Evolutionary conservation across 768 basidiomycete species (phyloP), one percentile per base, ranked within the genome.

Genomic region (Lactarius evosmus): DNA sequence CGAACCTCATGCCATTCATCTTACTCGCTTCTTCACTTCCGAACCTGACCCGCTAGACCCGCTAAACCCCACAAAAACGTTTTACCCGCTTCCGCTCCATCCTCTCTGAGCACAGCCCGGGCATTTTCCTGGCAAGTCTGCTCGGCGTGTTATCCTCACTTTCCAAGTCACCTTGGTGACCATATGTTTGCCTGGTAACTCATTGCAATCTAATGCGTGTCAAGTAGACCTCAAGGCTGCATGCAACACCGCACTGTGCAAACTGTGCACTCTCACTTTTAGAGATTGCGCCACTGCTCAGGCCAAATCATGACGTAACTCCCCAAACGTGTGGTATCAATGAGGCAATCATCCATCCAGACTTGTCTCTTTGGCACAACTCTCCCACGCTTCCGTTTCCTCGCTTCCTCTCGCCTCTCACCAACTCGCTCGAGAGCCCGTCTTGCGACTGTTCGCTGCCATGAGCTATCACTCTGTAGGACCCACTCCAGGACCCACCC

Each of bases 131-230:
- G 11, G 4, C 44, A 22, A 46, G 22, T 46, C 22, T 49, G 4
- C 46, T 6, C 22, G 17, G 46, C 64, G 46, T 63, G 62, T 46
- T 44, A 17, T 63, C 62, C 62, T 63, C 56, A 9, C 44, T 61
- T 54, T 54, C 40, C 40, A 25, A 57, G 63, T 63, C 57, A 55
- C 63, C 63, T 59, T 63, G 63, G 32, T 27, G 58, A 63, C 59
- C 44, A 8, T n/a, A 53, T 58, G 44, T 50, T 7, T 44, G n/a
- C 16, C 40, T 32, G 30, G 33, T 55, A 55, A 55, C 54, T 36
- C n/a, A 7, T 22, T 32, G 54, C 51, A 36, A 36, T 25, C 12
- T 7, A 34, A 25, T 32, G 54, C 54, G 2, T 54, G 52, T 33
- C 19, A 33, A 54, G 4, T 11, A 19, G 19, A 11, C 54, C 54